Conservation (phyloP, 2,329 filamentous ascomycete species). For the Exophiala alcalophila region DNA sequence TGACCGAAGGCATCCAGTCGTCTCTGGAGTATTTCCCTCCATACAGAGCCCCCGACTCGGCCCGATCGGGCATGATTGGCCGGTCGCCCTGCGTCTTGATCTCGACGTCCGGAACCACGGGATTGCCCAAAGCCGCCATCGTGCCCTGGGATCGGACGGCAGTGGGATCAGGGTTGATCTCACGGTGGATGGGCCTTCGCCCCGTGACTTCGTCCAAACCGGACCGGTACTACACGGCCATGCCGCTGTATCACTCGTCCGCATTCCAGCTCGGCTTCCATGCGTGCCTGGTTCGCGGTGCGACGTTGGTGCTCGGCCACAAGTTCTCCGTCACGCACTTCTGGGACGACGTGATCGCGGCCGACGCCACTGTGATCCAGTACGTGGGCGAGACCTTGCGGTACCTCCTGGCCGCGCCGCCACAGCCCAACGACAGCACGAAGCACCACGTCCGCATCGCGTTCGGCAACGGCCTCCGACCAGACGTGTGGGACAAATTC, state of each 20-base stretch:
- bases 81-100: slow-evolving; percentile 69
- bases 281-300: slow-evolving; percentile 58
- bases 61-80: slow-evolving; percentile 50
- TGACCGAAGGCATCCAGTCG: slow-evolving; percentile 58
- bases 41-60: slow-evolving; percentile 57
- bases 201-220: slow-evolving; percentile 39
- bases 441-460: slow-evolving; percentile 70
- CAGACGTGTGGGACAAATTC: slow-evolving; percentile 81
- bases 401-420: slow-evolving; percentile 67
- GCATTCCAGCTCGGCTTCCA: slow-evolving; percentile 68
- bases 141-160: slow-evolving; percentile 27
- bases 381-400: slow-evolving; percentile 77
- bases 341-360: slow-evolving; percentile 69
- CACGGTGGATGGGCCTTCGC: slow-evolving; percentile 55
- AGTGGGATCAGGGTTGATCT: slow-evolving; percentile 52
- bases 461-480: slow-evolving; percentile 80
- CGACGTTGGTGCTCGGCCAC: slow-evolving; percentile 68
- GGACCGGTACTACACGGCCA: slow-evolving; percentile 76
- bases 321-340: slow-evolving; percentile 70
- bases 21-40: slow-evolving; percentile 39
- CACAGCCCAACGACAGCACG: slow-evolving; percentile 63
- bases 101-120: slow-evolving; percentile 94
- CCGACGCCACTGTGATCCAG: slow-evolving; percentile 65
- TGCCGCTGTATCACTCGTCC: slow-evolving; percentile 87
- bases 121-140: slow-evolving; percentile 76